phyloP scores from a whole-genome alignment of 192 early-diverging fungal species.

The Podila epigama region DNA sequence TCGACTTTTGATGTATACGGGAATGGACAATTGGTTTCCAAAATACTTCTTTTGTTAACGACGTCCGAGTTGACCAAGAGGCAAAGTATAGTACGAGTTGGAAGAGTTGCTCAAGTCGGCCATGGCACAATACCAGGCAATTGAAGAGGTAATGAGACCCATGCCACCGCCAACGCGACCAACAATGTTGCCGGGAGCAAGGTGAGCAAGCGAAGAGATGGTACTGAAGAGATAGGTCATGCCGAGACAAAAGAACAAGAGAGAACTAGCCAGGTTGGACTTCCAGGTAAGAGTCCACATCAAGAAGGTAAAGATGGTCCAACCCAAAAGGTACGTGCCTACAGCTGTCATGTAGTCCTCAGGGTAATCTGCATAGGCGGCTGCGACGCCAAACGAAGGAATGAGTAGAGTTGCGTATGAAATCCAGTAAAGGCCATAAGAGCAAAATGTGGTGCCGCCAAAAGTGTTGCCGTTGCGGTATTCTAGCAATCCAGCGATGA shows the following conservation, averaged over 20 bases:
- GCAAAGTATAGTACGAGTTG: conserved; percentile 62
- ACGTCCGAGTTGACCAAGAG: conserved; percentile 43
- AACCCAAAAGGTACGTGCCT: conserved; percentile 56
- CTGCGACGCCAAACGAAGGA: conserved; percentile 57
- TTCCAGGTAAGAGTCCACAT: conserved; percentile 56
- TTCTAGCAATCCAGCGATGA: conserved; percentile 38
- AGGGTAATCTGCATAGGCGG: conserved; percentile 35
- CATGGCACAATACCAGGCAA: conserved; percentile 63
- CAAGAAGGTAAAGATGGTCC: conserved; percentile 61
- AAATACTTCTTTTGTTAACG: too few species aligned
- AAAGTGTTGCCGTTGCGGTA: conserved; percentile 41
- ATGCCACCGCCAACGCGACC: conserved; percentile 51
- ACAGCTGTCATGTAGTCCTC: conserved; percentile 53
- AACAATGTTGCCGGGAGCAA: conserved; percentile 49
- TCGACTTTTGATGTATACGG: too few species aligned
- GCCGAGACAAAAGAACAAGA: conserved; percentile 53
- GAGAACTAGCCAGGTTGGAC: conserved; percentile 55
- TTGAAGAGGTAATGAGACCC: conserved; percentile 53
- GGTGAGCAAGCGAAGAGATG: conserved; percentile 51
- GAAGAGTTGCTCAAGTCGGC: conserved; percentile 58
- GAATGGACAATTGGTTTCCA: too few species aligned
- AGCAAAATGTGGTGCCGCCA: conserved; percentile 35
- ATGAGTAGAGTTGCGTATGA: conserved; percentile 58
- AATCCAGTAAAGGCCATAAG: conserved; percentile 62
- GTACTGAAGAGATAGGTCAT: conserved; percentile 51